phyloP scores from a whole-genome alignment of 768 basidiomycete genomes.

The Rhizopogon vulgaris region DNA sequence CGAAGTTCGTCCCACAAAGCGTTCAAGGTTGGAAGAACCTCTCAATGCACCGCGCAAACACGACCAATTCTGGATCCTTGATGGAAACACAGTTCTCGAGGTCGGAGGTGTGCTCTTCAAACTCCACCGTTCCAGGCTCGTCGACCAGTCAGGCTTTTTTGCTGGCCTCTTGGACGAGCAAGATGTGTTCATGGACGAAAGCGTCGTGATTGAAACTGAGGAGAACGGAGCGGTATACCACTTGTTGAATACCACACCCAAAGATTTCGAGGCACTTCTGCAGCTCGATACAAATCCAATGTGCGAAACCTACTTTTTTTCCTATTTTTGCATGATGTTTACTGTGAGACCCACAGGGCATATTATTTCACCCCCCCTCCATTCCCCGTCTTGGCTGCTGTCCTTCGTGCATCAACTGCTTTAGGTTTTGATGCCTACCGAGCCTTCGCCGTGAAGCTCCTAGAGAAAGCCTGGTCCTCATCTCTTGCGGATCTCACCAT shows the following conservation, averaged over 20 bases:
- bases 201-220: neutral
- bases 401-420: slow-evolving; percentile 30
- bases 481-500: slow-evolving; percentile 13
- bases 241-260: neutral
- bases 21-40: neutral
- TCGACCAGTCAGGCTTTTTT: slow-evolving; percentile 29
- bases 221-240: neutral
- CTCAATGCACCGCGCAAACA: slow-evolving; percentile 1
- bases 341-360: neutral
- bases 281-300: slow-evolving; percentile 1
- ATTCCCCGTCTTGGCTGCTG: slow-evolving; percentile 17
- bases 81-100: slow-evolving; percentile 31
- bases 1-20: neutral
- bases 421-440: slow-evolving; percentile 26
- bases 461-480: slow-evolving; percentile 27
- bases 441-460: slow-evolving; percentile 21
- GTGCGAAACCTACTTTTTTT: neutral
- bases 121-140: slow-evolving; percentile 30
- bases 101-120: slow-evolving; percentile 28
- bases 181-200: slow-evolving; percentile 11
- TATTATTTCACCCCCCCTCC: neutral
- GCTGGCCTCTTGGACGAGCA: slow-evolving; percentile 12
- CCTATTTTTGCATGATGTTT: too few relatives aligned
- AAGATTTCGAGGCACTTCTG: slow-evolving; percentile 2
- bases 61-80: slow-evolving; percentile 27